Conservation (phyloP, 768 basidiomycete species). For the Boletus pseudopeckii region DNA sequence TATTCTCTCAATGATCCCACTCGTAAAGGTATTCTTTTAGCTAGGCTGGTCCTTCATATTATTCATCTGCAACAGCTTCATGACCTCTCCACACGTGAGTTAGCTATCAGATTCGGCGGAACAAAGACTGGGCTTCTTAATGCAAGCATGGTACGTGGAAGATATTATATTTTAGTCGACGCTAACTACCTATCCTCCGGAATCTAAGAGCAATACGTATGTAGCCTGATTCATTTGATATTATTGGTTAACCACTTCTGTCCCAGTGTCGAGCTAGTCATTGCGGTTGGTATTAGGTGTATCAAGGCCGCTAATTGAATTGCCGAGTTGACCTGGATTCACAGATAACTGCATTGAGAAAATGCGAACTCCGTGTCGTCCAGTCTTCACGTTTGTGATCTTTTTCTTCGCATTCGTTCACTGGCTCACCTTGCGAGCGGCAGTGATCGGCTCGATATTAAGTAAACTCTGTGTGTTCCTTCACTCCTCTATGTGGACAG, state of each 20-base stretch:
- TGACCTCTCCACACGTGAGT: constrained; percentile 69
- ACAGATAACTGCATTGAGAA: constrained; percentile 69
- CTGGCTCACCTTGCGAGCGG: constrained; percentile 6
- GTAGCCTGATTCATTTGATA: constrained; percentile 24
- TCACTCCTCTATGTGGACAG: neutral
- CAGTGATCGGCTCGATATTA: constrained; percentile 81
- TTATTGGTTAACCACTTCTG: neutral
- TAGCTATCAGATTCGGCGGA: constrained; percentile 74
- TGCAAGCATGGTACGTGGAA: constrained; percentile 62
- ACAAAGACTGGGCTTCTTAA: constrained; percentile 76
- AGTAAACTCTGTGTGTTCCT: constrained; percentile 61
- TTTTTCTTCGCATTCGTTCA: neutral
- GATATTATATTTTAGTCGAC: neutral
- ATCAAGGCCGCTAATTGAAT: neutral
- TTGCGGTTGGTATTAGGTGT: constrained; percentile 54
- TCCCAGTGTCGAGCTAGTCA: constrained; percentile 58
- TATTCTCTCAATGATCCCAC: constrained; percentile 68
- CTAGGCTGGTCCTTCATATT: neutral
- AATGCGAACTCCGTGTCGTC: constrained; percentile 79
- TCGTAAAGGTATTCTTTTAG: constrained; percentile 56
- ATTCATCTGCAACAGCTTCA: constrained; percentile 49
- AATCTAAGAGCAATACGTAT: constrained; percentile 61
- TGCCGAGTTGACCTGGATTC: neutral
- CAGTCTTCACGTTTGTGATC: constrained; percentile 66
- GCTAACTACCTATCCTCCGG: constrained; percentile 4